These are phyloP conservation scores for Daldinia vernicosa DNA, from an alignment of 495 filamentous ascomycete species.

Conservation along the genomic window DNA sequence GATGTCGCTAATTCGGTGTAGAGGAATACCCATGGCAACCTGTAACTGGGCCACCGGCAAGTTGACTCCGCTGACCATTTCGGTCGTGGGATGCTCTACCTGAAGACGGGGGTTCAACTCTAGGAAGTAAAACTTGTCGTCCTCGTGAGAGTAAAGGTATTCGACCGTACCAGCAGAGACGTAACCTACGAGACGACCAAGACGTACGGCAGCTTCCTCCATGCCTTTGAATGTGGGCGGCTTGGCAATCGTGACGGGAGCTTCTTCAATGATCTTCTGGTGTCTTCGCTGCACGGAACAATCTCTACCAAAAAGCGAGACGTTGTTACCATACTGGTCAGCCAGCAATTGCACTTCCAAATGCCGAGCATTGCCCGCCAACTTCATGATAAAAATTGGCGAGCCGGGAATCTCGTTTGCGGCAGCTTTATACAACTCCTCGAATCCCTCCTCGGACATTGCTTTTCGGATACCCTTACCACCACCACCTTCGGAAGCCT, in stretches of 20 bases:
- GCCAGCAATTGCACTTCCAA: constrained; percentile 97
- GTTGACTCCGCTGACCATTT: constrained; percentile 99
- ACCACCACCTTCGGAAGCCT: constrained; percentile 99
- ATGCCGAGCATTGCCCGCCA: constrained; percentile 95
- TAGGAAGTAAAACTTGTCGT: constrained; percentile 99
- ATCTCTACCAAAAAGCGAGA: constrained; percentile 97
- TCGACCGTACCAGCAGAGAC: constrained; percentile 99
- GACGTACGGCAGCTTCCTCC: constrained; percentile 94
- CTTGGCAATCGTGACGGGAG: constrained; percentile 94
- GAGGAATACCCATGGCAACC: constrained; percentile 97
- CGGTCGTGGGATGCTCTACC: constrained; percentile 98
- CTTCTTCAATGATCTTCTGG: constrained; percentile 99
- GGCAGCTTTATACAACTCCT: constrained; percentile 87
- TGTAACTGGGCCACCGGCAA: constrained; percentile 96
- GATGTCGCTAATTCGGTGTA: constrained; percentile 96
- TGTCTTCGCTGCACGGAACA: constrained; percentile 98
- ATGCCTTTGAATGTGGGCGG: constrained; percentile 88
- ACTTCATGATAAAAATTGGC: constrained; percentile 99
- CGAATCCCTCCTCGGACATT: constrained; percentile 83
- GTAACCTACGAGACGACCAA: constrained; percentile 94
- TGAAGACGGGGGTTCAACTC: constrained; percentile 98
- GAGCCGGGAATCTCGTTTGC: constrained; percentile 98
- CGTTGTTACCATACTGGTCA: constrained; percentile 99
- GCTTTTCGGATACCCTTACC: constrained; percentile 99
- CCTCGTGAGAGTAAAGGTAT: constrained; percentile 97